Conservation (phyloP, 1,284 basidiomycete genomes). For the Xerocomus amazonicus region DNA sequence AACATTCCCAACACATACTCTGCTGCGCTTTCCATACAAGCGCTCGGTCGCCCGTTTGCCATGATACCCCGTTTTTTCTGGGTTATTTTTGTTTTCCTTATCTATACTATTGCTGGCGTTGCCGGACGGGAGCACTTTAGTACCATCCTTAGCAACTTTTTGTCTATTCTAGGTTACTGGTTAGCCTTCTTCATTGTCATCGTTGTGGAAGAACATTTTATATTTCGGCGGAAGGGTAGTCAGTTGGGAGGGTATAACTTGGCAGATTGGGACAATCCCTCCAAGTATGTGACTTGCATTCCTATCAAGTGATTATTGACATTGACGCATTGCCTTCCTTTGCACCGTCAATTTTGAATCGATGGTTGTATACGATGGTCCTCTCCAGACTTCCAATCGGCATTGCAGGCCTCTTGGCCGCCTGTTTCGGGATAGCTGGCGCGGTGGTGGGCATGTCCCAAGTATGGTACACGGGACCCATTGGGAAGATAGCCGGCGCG, state of each 20-base stretch:
- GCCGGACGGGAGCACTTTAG: slow-evolving; percentile 61
- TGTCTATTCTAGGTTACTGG: slow-evolving; percentile 65
- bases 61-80: slow-evolving; percentile 59
- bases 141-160: slow-evolving; percentile 50
- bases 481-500: slow-evolving; percentile 42
- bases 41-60: slow-evolving; percentile 51
- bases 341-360: too few relatives aligned
- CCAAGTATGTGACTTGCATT: slow-evolving; percentile 19
- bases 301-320: neutral
- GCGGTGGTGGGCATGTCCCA: slow-evolving; percentile 51
- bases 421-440: slow-evolving; percentile 44
- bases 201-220: slow-evolving; percentile 53
- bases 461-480: slow-evolving; percentile 51
- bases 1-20: slow-evolving; percentile 62
- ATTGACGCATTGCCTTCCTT: neutral
- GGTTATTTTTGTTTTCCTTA: slow-evolving; percentile 50
- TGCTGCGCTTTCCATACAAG: slow-evolving; percentile 53
- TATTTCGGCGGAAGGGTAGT: slow-evolving; percentile 47
- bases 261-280: slow-evolving; percentile 50
- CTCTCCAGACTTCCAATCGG: slow-evolving; percentile 48
- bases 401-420: slow-evolving; percentile 49
- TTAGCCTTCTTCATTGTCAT: slow-evolving; percentile 58
- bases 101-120: slow-evolving; percentile 59
- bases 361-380: neutral
- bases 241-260: slow-evolving; percentile 52